phyloP scores from a whole-genome alignment of 2,329 filamentous ascomycete genomes.

The Aureobasidium sp. region DNA sequence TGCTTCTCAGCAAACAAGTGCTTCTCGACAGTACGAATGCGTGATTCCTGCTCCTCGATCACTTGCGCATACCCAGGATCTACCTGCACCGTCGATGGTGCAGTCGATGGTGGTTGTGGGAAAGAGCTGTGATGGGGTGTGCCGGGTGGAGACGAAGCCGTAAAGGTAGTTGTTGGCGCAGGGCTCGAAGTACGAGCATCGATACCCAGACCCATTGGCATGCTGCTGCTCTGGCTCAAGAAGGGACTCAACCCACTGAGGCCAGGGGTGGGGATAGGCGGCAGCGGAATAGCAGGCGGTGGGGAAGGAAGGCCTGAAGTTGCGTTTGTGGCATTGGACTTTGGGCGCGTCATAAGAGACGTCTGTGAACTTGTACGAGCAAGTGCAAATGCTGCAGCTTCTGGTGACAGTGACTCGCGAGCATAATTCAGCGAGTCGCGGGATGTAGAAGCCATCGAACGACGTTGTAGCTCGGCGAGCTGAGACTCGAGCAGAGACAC shows the following conservation, averaged over 20 bases:
- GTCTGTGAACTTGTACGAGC: constrained; percentile 37
- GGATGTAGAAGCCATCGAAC: constrained; percentile 23
- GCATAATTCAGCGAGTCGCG: constrained; percentile 16
- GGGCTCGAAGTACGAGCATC: constrained; percentile 43
- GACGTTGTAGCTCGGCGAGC: constrained; percentile 45
- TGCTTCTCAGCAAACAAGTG: constrained; percentile 94
- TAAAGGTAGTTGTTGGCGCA: constrained; percentile 31
- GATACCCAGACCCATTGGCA: constrained; percentile 16
- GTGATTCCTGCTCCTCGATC: constrained; percentile 88
- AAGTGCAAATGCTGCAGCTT: constrained; percentile 32
- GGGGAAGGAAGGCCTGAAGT: constrained; percentile 75
- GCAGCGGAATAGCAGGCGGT: constrained; percentile 90
- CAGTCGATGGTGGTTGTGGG: constrained; percentile 28
- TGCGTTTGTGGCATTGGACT: constrained; percentile 66
- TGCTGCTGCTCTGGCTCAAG: neutral
- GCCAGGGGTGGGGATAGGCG: constrained; percentile 62
- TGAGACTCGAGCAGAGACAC: constrained; percentile 67
- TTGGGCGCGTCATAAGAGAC: constrained; percentile 7
- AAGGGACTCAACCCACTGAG: constrained; percentile 22
- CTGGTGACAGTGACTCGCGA: constrained; percentile 37
- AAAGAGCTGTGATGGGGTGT: constrained; percentile 25
- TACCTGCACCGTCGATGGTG: constrained; percentile 30
- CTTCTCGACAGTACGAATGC: constrained; percentile 93
- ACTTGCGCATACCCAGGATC: constrained; percentile 63
- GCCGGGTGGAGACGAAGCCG: constrained; percentile 24